Evolutionary conservation across 495 filamentous ascomycete genomes (phyloP).

Genomic region (Darksidea phi): DNA sequence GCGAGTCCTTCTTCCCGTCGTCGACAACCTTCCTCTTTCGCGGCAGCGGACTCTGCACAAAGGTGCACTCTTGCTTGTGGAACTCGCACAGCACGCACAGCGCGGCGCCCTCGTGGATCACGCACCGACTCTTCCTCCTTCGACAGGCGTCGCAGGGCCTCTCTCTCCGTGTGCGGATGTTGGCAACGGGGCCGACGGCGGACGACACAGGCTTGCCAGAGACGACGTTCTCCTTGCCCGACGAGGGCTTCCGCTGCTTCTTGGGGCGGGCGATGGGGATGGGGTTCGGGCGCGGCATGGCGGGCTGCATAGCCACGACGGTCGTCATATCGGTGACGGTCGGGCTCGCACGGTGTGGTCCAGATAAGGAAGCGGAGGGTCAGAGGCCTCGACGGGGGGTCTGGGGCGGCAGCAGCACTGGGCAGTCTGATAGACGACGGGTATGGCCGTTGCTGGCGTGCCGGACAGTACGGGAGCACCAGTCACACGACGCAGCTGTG

Average conservation of each 20-base stretch:
- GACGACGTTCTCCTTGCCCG: constrained; percentile 41
- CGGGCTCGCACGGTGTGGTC: constrained; percentile 17
- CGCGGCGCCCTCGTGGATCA: constrained; percentile 87
- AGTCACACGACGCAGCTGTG: constrained; percentile 35
- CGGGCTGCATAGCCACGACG: constrained; percentile 41
- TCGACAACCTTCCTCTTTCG: constrained; percentile 51
- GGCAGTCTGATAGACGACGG: constrained; percentile 27
- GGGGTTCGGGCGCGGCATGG: constrained; percentile 41
- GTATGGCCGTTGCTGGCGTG: constrained; percentile 35
- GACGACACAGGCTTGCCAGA: constrained; percentile 35
- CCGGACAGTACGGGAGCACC: constrained; percentile 18
- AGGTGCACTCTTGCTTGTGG: constrained; percentile 52
- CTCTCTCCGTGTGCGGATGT: constrained; percentile 40
- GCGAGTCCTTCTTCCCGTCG: constrained; percentile 35
- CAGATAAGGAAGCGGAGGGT: constrained; percentile 31
- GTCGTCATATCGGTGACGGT: constrained; percentile 39
- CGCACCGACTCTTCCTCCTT: constrained; percentile 82
- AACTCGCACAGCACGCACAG: constrained; percentile 56
- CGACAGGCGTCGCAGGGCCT: constrained; percentile 69
- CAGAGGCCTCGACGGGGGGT: constrained; percentile 10
- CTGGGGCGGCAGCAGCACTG: constrained; percentile 8
- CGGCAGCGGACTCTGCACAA: constrained; percentile 50
- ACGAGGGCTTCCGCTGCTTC: constrained; percentile 33
- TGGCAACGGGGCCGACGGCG: constrained; percentile 30
- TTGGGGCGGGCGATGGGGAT: constrained; percentile 38